Evolutionary conservation across 2,329 filamentous ascomycete genomes (phyloP).

Genomic region (Sporothrix globosa): DNA sequence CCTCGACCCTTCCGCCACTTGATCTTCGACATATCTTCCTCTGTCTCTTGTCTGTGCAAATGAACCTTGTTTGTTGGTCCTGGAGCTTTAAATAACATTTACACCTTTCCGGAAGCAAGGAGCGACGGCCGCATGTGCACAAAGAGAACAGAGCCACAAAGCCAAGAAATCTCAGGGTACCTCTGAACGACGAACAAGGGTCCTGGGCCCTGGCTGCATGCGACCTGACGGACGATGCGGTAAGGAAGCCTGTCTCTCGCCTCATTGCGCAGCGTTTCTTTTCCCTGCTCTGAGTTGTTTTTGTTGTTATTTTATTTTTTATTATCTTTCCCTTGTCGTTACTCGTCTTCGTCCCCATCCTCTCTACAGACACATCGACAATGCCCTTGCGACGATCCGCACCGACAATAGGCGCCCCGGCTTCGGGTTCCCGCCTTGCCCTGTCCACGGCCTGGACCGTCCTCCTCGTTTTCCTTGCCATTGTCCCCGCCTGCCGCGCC

Average conservation of each 20-base stretch:
- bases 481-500: background rate
- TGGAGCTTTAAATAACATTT: background rate
- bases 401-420: conserved; percentile 1
- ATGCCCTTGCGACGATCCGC: conserved; percentile 21
- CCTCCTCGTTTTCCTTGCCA: background rate
- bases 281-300: background rate
- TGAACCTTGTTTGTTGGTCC: conserved; percentile 19
- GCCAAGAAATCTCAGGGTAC: background rate
- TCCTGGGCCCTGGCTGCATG: background rate
- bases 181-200: background rate
- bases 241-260: background rate
- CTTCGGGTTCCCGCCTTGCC: background rate
- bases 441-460: background rate
- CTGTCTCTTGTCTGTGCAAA: conserved; percentile 23
- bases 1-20: background rate
- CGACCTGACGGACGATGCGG: background rate
- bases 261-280: background rate
- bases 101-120: conserved; percentile 28
- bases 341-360: background rate
- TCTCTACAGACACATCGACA: background rate
- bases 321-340: background rate
- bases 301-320: background rate
- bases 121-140: background rate
- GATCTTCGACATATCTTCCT: background rate
- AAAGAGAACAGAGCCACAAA: background rate